Conservation (phyloP, 805 yeast genomes). For the Barnettozyma siamensis region DNA sequence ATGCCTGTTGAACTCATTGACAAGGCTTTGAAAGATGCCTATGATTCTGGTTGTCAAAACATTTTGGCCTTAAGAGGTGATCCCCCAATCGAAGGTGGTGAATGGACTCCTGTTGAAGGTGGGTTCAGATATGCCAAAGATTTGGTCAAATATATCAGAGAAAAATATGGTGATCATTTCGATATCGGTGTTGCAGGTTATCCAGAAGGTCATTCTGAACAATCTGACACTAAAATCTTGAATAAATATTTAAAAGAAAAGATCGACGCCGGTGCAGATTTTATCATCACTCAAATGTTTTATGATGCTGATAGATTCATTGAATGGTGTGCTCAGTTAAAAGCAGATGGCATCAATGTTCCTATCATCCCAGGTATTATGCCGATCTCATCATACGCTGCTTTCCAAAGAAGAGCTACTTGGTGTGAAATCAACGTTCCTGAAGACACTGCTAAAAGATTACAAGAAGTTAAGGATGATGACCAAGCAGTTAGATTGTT, state of each 20-base stretch:
- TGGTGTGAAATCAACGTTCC: constrained; percentile 92
- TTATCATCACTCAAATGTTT: constrained; percentile 94
- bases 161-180: constrained; percentile 79
- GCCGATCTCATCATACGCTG: constrained; percentile 96
- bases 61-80: constrained; percentile 94
- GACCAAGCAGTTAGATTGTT: constrained; percentile 80
- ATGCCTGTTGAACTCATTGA: constrained; percentile 82
- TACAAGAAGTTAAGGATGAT: constrained; percentile 85
- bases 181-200: constrained; percentile 96
- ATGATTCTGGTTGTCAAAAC: constrained; percentile 89
- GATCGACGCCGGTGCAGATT: constrained; percentile 90
- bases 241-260: constrained; percentile 72
- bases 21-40: constrained; percentile 78
- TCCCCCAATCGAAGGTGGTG: constrained; percentile 69
- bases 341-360: constrained; percentile 65
- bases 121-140: constrained; percentile 88
- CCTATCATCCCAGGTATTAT: constrained; percentile 97
- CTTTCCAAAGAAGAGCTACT: constrained; percentile 86
- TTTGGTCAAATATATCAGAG: constrained; percentile 68
- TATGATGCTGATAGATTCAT: constrained; percentile 87
- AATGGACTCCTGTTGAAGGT: constrained; percentile 46
- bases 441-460: constrained; percentile 53
- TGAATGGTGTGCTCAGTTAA: constrained; percentile 68
- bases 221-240: constrained; percentile 42
- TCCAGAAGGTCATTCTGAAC: constrained; percentile 97